phyloP scores from a whole-genome alignment of 116 monocot species.

The Zostera marina region DNA sequence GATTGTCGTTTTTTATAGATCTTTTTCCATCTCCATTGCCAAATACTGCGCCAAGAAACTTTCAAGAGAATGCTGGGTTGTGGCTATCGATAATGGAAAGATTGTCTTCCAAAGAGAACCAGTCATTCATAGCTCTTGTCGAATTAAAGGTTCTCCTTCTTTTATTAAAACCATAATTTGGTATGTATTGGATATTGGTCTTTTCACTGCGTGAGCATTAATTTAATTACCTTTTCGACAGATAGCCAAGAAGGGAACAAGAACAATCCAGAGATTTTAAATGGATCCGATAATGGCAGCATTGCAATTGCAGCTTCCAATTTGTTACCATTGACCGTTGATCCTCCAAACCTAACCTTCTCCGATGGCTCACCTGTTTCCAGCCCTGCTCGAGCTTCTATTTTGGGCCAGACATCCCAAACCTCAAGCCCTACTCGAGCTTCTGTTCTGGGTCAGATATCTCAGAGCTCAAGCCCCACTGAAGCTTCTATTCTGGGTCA shows the following conservation, averaged over 20 bases:
- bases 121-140: background rate
- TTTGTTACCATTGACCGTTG: background rate
- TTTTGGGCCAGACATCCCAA: background rate
- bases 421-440: background rate
- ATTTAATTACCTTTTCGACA: background rate
- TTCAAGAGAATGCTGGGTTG: constrained; percentile 27
- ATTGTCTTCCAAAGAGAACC: constrained; percentile 35
- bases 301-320: background rate
- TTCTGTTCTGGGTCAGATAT: background rate
- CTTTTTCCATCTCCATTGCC: constrained; percentile 23
- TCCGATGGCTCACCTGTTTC: background rate
- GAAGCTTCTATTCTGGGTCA: background rate
- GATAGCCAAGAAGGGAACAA: background rate
- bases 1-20: constrained; percentile 6
- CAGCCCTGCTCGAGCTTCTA: background rate
- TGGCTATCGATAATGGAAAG: constrained; percentile 47
- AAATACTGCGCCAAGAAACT: constrained; percentile 48
- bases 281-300: background rate
- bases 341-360: background rate
- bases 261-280: background rate
- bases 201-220: background rate
- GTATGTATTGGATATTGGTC: background rate
- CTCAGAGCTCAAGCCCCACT: background rate
- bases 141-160: background rate
- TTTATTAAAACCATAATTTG: background rate